Conservation (phyloP, 768 basidiomycete genomes). For the Termitomyces sp. region DNA sequence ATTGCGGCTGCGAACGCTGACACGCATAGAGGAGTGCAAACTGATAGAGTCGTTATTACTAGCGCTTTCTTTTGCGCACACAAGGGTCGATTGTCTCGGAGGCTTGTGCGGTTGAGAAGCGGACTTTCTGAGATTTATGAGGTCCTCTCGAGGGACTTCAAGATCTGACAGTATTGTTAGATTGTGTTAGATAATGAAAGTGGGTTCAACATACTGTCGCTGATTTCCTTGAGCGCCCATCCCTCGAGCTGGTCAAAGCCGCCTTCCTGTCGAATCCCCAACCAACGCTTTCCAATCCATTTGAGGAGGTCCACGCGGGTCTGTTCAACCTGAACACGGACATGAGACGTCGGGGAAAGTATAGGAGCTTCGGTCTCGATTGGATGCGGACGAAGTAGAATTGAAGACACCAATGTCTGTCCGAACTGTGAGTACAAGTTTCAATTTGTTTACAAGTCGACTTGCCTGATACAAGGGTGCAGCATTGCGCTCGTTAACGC, state of each 20-base stretch:
- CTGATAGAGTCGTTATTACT: constrained; percentile 34
- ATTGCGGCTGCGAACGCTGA: constrained; percentile 33
- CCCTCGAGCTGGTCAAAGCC: constrained; percentile 73
- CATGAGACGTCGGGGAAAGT: constrained; percentile 62
- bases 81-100: constrained; percentile 10
- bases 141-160: constrained; percentile 74
- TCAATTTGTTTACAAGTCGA: not conserved
- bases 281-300: constrained; percentile 79
- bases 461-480: constrained; percentile 71
- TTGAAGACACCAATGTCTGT: constrained; percentile 66
- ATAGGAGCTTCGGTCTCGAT: constrained; percentile 54
- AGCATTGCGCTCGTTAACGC: constrained; percentile 61
- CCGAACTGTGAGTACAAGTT: not conserved
- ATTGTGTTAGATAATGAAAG: constrained; percentile 17
- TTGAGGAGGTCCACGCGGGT: constrained; percentile 57
- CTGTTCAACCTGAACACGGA: constrained; percentile 70
- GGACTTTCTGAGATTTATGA: constrained; percentile 38
- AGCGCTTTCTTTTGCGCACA: constrained; percentile 28
- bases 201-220: constrained; percentile 51
- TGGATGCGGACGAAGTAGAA: constrained; percentile 64
- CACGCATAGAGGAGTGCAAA: constrained; percentile 34
- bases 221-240: constrained; percentile 88
- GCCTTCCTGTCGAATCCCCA: constrained; percentile 63
- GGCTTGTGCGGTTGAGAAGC: constrained; percentile 15
- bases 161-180: constrained; percentile 45